Percentiles rank a stretch among this genome's conserved stretches.
phyloP scores from a whole-genome alignment of 2,329 filamentous ascomycete species.

The Fusarium metavorans region DNA sequence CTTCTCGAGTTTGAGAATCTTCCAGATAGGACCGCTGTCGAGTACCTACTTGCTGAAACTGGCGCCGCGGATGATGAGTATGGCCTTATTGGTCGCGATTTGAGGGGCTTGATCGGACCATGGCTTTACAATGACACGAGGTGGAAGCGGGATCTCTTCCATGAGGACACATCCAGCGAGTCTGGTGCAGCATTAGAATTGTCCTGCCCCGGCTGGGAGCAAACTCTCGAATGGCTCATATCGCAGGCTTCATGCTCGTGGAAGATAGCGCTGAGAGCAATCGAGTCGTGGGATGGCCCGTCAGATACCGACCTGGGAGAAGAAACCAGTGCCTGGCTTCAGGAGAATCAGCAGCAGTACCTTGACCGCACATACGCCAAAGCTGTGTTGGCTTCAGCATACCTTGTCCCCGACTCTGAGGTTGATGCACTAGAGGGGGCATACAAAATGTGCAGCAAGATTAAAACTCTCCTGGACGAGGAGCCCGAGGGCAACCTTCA shows the following conservation, averaged over 20 bases:
- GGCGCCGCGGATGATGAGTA: conserved; percentile 55
- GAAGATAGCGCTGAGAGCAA: conserved; percentile 69
- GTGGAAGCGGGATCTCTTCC: conserved; percentile 55
- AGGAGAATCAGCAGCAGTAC: conserved; percentile 69
- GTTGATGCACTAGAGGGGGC: conserved; percentile 69
- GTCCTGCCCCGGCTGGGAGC: conserved; percentile 74
- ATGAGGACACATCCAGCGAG: conserved; percentile 34
- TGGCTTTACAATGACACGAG: conserved; percentile 77
- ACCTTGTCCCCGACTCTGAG: conserved; percentile 72
- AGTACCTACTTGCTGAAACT: conserved; percentile 71
- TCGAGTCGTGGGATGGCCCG: conserved; percentile 81
- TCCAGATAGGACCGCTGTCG: conserved; percentile 68
- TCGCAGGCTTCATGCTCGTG: conserved; percentile 70
- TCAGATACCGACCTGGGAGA: conserved; percentile 76
- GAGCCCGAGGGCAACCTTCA: conserved; percentile 66
- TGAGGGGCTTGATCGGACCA: conserved; percentile 76
- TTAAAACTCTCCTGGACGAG: conserved; percentile 67
- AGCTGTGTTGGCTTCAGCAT: conserved; percentile 75
- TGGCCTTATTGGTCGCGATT: conserved; percentile 68
- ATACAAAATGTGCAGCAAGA: conserved; percentile 70
- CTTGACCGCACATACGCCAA: conserved; percentile 75
- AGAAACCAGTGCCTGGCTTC: conserved; percentile 67
- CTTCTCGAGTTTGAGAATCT: conserved; percentile 74
- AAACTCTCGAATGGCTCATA: conserved; percentile 75
- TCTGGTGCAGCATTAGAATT: conserved; percentile 44